These are phyloP conservation scores for Aspergillus coremiiformis DNA, from an alignment of 495 filamentous ascomycete species.

Conservation along the genomic window DNA sequence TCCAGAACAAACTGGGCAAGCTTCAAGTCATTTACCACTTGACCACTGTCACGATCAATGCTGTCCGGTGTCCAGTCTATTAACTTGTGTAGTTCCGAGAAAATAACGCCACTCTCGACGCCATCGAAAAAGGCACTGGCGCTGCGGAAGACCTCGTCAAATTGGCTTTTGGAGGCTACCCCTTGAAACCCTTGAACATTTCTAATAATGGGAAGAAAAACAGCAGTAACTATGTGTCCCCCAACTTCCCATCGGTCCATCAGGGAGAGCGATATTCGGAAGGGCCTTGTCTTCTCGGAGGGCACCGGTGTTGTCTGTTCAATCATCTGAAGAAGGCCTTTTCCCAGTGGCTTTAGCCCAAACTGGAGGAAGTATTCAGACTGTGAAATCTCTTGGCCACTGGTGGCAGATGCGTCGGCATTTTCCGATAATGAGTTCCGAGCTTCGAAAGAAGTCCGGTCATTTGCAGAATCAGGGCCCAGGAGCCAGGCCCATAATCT, in stretches of 20 bases:
- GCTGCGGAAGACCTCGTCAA: constrained; percentile 82
- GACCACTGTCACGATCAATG: constrained; percentile 38
- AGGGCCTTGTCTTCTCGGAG: constrained; percentile 73
- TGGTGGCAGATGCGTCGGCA: constrained; percentile 35
- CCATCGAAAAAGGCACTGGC: constrained; percentile 96
- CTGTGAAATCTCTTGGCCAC: constrained; percentile 37
- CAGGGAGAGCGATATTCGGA: constrained; percentile 83
- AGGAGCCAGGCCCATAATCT: constrained; percentile 95
- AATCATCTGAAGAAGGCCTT: constrained; percentile 73
- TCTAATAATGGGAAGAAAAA: constrained; percentile 81
- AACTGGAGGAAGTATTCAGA: constrained; percentile 71
- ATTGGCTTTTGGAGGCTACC: constrained; percentile 53
- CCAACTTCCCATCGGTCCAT: constrained; percentile 99
- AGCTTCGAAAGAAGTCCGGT: constrained; percentile 40
- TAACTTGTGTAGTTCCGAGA: constrained; percentile 64
- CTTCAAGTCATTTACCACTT: constrained; percentile 44
- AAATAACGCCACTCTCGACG: constrained; percentile 89
- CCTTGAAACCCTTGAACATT: constrained; percentile 65
- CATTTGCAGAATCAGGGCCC: constrained; percentile 62
- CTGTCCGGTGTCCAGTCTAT: constrained; percentile 28
- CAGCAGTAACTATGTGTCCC: constrained; percentile 72
- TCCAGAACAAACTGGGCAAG: constrained; percentile 75
- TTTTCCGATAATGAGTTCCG: constrained; percentile 41
- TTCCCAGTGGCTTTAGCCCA: constrained; percentile 65
- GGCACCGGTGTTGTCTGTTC: constrained; percentile 45